Base-by-base conservation (phyloP, 345 rosid species). In the Litchi chinensis region DNA sequence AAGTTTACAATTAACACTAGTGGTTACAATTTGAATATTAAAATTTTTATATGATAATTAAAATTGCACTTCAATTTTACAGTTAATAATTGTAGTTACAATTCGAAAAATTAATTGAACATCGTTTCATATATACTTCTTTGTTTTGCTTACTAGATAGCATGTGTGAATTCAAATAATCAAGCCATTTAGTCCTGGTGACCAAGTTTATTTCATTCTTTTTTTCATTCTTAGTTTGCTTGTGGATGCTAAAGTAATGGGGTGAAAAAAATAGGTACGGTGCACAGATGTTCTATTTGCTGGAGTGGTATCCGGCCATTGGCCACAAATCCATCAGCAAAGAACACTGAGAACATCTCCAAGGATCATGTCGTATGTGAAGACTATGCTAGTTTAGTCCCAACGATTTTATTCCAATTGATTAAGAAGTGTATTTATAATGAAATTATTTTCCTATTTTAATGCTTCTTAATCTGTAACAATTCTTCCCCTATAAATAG, bases 261-360 rank as follows among this genome's bases (percentile, higher is more conserved):
- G n/a, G 46, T 74, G 67, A 22, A 69, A 75, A 80, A 56, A 79
- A 59, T 81, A 93, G 99, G 99, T 95, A 9, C 90, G 99, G 8
- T 93, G 99, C 48, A 54, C 83, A 26, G 99, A 95, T 90, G 98
- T 95, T 82, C 98, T 95, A 74, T 95, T 98, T 72, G 99, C 97
- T 95, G 99, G 99, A 95, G 99, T 87, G 99, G 99, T 44, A 95
- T 95, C 76, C 98, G 99, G 56, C 99, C 99, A 32, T 82, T 95
- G 87, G 99, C 98, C 40, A 76, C 75, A 64, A 97, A 93, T 86
- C 99, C 99, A 65, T 85, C 90, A 24, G 97, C 95, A 65, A 94
- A 92, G 84, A 96, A 80, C 86, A 96, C 99, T 19, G 99, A 96
- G 83, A 94, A 94, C 84, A 90, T 96, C 82, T 94, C 99, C 13